phyloP scores from a whole-genome alignment of 2,329 filamentous ascomycete genomes.

The Ophiocordyceps camponoti-leonardi region DNA sequence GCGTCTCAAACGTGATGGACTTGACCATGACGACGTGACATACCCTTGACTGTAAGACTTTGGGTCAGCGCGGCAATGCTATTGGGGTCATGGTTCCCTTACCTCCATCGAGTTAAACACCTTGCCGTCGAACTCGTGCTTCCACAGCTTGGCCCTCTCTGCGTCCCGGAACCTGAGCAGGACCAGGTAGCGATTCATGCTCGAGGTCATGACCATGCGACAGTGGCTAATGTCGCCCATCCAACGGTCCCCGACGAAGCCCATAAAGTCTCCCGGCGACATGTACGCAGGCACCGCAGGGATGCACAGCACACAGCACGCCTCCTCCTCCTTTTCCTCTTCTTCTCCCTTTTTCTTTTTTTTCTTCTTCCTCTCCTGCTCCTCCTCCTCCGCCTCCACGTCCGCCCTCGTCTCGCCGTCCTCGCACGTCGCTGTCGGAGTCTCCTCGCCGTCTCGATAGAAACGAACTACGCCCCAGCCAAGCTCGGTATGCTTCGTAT shows the following conservation, averaged over 20 bases:
- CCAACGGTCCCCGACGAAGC: constrained; percentile 80
- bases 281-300: constrained; percentile 90
- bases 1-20: constrained; percentile 68
- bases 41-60: constrained; percentile 48
- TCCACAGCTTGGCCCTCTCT: constrained; percentile 61
- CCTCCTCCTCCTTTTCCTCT: constrained; percentile 11
- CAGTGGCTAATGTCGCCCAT: constrained; percentile 81
- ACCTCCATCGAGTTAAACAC: constrained; percentile 87
- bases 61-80: background rate
- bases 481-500: constrained; percentile 56
- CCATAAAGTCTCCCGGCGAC: constrained; percentile 76
- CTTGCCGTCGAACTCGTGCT: constrained; percentile 77
- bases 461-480: constrained; percentile 91
- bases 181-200: constrained; percentile 84
- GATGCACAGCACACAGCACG: constrained; percentile 55
- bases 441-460: constrained; percentile 72
- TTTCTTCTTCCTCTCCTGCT: too few species aligned
- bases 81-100: too few species aligned
- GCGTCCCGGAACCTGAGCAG: constrained; percentile 80
- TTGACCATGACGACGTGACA: constrained; percentile 93
- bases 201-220: constrained; percentile 77
- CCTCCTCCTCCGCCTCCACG: too few species aligned
- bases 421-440: constrained; percentile 22
- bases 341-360: too few species aligned
- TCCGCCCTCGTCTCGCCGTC: background rate